A percentile compares a stretch with the other conserved stretches of the same genome.
phyloP scores from a whole-genome alignment of 2,329 filamentous ascomycete genomes.

The Aureobasidium sp. region DNA sequence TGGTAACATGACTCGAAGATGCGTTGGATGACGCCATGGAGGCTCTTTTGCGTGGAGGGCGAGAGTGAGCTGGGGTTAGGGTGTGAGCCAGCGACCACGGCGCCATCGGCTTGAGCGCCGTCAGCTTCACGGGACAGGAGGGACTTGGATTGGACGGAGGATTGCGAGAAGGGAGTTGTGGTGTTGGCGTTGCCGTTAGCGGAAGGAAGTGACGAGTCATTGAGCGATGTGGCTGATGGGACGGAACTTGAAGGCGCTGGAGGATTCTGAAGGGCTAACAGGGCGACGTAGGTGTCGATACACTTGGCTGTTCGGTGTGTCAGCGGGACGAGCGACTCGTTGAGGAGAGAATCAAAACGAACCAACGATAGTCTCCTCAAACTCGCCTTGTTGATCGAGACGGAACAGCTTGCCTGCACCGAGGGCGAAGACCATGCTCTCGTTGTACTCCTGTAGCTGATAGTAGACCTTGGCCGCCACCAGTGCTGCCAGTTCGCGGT shows the following conservation, averaged over 20 bases:
- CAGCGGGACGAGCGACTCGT: background rate
- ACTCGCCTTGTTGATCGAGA: conserved; percentile 83
- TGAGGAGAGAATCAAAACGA: conserved; percentile 26
- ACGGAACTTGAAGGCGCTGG: conserved; percentile 43
- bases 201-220: conserved; percentile 70
- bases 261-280: conserved; percentile 56
- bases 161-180: conserved; percentile 92
- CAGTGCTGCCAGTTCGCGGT: conserved; percentile 87
- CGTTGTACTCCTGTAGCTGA: conserved; percentile 96
- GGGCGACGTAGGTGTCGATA: conserved; percentile 91
- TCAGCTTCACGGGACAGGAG: conserved; percentile 77
- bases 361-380: conserved; percentile 97
- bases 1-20: conserved; percentile 86
- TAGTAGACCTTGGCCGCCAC: conserved; percentile 98
- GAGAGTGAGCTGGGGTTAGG: conserved; percentile 61
- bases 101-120: conserved; percentile 48
- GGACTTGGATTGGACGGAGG: conserved; percentile 86
- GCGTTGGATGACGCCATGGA: conserved; percentile 78
- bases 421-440: conserved; percentile 97
- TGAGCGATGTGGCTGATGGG: conserved; percentile 35
- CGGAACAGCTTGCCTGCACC: conserved; percentile 93
- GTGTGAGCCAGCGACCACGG: conserved; percentile 46
- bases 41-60: conserved; percentile 66
- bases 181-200: conserved; percentile 49
- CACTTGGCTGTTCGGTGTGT: conserved; percentile 62